Conservation (phyloP, 75 land plant genomes). For the Ceratopteris richardii region DNA sequence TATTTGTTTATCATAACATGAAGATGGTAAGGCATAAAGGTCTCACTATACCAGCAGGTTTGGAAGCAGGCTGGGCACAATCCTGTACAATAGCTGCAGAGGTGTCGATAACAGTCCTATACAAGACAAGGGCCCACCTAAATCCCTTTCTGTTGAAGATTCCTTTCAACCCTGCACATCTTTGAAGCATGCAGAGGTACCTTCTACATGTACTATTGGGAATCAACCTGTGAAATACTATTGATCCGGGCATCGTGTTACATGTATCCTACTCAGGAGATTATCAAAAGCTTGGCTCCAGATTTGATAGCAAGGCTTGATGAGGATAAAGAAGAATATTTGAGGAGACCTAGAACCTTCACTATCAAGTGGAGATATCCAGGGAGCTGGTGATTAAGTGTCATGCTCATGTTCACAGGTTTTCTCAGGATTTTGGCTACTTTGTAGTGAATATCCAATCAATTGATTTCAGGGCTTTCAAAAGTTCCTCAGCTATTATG, state of each 20-base stretch:
- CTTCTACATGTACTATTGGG: not conserved
- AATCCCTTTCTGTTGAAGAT: conserved; percentile 38
- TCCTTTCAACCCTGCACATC: conserved; percentile 33
- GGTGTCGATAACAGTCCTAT: conserved; percentile 29
- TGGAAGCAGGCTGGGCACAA: conserved; percentile 20
- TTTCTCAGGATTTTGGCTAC: not conserved
- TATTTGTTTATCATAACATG: too few species aligned
- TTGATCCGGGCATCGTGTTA: too few species aligned
- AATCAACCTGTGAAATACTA: too few species aligned
- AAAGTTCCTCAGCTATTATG: conserved; percentile 30
- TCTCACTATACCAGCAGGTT: conserved; percentile 19
- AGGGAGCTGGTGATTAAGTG: conserved; percentile 14
- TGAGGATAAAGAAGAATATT: conserved; percentile 30
- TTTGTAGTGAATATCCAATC: not conserved
- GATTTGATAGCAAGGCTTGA: conserved; percentile 31
- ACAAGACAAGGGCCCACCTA: conserved; percentile 30
- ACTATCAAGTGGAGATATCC: conserved; percentile 33
- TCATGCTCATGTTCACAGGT: too few species aligned
- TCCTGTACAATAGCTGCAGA: conserved; percentile 25
- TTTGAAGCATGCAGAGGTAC: conserved; percentile 30
- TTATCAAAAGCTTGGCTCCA: conserved; percentile 16
- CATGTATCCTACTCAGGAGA: conserved; percentile 3
- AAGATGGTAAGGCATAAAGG: too few species aligned
- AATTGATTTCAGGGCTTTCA: conserved; percentile 19
- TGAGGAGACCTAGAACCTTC: conserved; percentile 21